phyloP scores from a whole-genome alignment of 768 basidiomycete genomes.

The Psilocybe subaeruginosa region DNA sequence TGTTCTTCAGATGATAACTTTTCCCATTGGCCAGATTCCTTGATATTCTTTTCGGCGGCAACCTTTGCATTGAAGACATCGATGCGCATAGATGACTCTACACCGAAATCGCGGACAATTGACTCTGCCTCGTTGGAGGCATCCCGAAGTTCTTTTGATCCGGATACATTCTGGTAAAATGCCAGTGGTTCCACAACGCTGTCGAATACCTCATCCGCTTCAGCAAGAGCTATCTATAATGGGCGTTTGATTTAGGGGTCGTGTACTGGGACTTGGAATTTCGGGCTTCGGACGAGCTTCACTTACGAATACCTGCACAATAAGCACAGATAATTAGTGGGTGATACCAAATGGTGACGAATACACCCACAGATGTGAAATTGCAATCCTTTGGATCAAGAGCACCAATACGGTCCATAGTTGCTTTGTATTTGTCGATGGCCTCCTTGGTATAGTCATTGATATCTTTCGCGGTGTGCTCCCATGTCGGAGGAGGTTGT shows the following conservation, averaged over 20 bases:
- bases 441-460: slow-evolving; percentile 56
- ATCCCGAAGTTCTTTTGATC: slow-evolving; percentile 76
- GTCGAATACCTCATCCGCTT: slow-evolving; percentile 59
- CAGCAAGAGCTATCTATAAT: slow-evolving; percentile 58
- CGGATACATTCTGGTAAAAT: slow-evolving; percentile 85
- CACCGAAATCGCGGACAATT: slow-evolving; percentile 68
- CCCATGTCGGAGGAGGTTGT: slow-evolving; percentile 68
- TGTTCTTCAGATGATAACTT: slow-evolving; percentile 67
- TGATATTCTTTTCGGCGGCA: slow-evolving; percentile 70
- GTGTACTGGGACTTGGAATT: slow-evolving; percentile 20
- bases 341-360: neutral
- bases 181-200: slow-evolving; percentile 57
- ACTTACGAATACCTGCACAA: slow-evolving; percentile 72
- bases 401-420: slow-evolving; percentile 62
- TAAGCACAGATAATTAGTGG: slow-evolving; percentile 9
- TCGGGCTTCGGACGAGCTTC: neutral
- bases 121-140: slow-evolving; percentile 77
- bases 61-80: slow-evolving; percentile 80
- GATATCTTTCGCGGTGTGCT: slow-evolving; percentile 66
- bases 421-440: slow-evolving; percentile 56
- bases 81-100: slow-evolving; percentile 79
- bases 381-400: slow-evolving; percentile 59
- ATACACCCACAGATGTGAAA: slow-evolving; percentile 62
- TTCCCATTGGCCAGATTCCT: slow-evolving; percentile 62
- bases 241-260: neutral